Evolutionary conservation across 2,329 filamentous ascomycete genomes (phyloP).

Genomic region (Herpotrichia juniperi): DNA sequence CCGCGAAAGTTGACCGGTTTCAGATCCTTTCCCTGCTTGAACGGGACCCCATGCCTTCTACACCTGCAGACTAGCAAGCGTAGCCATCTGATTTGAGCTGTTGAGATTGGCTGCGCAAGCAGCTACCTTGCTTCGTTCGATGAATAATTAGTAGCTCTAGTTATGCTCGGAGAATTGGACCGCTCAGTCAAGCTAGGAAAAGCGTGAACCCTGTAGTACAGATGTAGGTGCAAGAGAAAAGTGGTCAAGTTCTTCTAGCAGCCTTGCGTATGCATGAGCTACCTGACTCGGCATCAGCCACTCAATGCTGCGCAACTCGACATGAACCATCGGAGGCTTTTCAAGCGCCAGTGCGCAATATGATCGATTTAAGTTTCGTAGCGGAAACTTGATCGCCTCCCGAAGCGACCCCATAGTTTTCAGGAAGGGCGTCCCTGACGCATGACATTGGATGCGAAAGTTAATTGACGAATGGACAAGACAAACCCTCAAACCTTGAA

Average conservation of each 20-base stretch:
- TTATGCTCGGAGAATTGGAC: constrained; percentile 11
- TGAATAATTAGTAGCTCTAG: constrained; percentile 5
- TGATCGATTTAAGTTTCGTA: constrained; percentile 14
- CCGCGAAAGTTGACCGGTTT: constrained; percentile 33
- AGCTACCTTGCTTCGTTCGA: background rate
- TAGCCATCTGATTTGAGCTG: constrained; percentile 22
- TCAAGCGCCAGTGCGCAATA: background rate
- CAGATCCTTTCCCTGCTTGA: constrained; percentile 36
- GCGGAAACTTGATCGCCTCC: constrained; percentile 11
- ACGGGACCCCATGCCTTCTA: constrained; percentile 17
- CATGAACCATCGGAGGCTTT: background rate
- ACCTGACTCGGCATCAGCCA: constrained; percentile 4
- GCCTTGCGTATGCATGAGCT: constrained; percentile 6
- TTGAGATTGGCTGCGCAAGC: constrained; percentile 17
- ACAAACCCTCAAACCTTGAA: background rate
- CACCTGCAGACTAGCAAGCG: constrained; percentile 9
- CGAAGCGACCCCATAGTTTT: background rate
- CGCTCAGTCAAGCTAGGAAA: background rate
- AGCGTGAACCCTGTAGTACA: background rate
- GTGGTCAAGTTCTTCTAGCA: constrained; percentile 18
- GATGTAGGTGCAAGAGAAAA: constrained; percentile 9
- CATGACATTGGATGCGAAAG: background rate
- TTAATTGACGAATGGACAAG: background rate
- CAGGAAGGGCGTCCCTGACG: background rate
- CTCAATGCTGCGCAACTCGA: background rate